phyloP scores from a whole-genome alignment of 2,329 filamentous ascomycete genomes.

The Fusarium chlamydosporum region DNA sequence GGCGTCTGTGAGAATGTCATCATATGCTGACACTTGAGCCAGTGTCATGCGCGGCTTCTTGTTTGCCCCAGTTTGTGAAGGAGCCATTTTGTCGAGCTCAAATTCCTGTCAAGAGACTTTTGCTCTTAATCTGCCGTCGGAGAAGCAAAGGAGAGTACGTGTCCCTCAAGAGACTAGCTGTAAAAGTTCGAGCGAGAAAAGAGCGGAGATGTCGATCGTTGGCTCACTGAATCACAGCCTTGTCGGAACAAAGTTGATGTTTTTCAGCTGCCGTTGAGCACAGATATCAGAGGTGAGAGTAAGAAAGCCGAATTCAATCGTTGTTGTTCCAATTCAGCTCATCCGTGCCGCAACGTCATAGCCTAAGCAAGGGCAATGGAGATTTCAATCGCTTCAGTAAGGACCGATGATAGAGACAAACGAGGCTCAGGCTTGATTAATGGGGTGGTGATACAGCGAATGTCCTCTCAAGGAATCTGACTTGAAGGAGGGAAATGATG shows the following conservation, averaged over 20 bases:
- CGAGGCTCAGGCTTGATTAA: constrained; percentile 36
- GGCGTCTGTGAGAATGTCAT: constrained; percentile 95
- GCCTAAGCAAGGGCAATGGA: constrained; percentile 36
- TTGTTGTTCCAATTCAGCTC: constrained; percentile 45
- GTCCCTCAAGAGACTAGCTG: constrained; percentile 30
- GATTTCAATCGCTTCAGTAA: constrained; percentile 26
- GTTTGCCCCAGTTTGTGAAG: constrained; percentile 54
- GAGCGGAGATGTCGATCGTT: constrained; percentile 32
- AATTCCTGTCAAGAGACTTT: neutral
- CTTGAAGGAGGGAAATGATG: constrained; percentile 49
- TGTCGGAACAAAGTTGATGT: neutral
- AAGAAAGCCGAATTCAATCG: constrained; percentile 31
- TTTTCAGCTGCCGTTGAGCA: neutral
- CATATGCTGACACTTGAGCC: constrained; percentile 89
- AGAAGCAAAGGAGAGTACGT: constrained; percentile 45
- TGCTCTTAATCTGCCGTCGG: constrained; percentile 10
- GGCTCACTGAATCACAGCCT: constrained; percentile 4
- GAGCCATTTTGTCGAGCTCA: constrained; percentile 54
- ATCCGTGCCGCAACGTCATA: constrained; percentile 50
- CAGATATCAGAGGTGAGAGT: constrained; percentile 14
- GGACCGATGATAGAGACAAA: constrained; percentile 32
- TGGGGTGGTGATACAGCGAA: constrained; percentile 16
- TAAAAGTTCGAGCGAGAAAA: constrained; percentile 35
- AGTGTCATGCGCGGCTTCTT: constrained; percentile 84
- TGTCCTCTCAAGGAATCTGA: constrained; percentile 36